phyloP scores from a whole-genome alignment of 306 rosid species.

The Cicer cuneatum region DNA sequence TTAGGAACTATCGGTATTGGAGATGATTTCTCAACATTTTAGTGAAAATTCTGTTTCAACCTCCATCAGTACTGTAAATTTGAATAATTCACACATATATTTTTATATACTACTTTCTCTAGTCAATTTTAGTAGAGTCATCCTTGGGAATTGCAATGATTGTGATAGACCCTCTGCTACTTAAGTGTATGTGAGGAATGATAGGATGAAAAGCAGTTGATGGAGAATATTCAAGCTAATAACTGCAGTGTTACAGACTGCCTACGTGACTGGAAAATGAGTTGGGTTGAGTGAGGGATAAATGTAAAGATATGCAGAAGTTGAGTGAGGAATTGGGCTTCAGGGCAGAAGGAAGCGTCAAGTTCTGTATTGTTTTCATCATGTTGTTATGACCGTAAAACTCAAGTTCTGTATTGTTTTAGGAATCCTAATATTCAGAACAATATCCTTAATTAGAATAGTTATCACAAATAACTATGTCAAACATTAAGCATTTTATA shows the following conservation, averaged over 20 bases:
- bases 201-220: background rate
- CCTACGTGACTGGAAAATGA: background rate
- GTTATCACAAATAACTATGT: background rate
- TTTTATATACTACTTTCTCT: constrained; percentile 6
- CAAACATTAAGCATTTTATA: background rate
- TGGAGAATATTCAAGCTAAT: background rate
- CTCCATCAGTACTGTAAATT: constrained; percentile 25
- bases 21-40: constrained; percentile 24
- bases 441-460: background rate
- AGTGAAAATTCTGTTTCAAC: constrained; percentile 27
- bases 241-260: background rate
- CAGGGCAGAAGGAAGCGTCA: background rate
- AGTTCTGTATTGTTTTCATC: background rate
- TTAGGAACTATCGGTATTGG: constrained; percentile 29
- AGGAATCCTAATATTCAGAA: background rate
- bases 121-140: constrained; percentile 19
- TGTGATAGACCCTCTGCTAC: constrained; percentile 21
- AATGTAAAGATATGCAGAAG: background rate
- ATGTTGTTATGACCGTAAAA: background rate
- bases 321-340: background rate
- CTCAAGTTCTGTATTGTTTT: background rate
- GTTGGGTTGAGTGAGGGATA: background rate
- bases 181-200: constrained; percentile 1
- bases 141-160: constrained; percentile 29
- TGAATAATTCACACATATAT: constrained; percentile 22